phyloP scores from a whole-genome alignment of 1,284 basidiomycete genomes.

The Stereum hirsutum region DNA sequence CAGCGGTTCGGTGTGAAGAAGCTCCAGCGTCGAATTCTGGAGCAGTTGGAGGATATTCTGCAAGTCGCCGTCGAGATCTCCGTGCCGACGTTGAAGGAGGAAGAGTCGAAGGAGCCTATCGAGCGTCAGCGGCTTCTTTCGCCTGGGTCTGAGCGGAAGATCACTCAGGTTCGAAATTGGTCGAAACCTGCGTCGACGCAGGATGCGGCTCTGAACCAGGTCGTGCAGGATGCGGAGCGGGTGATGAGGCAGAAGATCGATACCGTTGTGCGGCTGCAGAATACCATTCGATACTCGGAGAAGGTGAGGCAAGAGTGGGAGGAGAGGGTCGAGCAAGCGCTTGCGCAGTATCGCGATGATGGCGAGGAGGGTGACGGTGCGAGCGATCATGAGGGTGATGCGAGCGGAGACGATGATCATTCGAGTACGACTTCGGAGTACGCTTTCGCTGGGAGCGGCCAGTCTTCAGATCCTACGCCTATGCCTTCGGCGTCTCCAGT shows the following conservation, averaged over 20 bases:
- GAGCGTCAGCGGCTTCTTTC: conserved; percentile 89
- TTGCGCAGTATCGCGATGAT: conserved; percentile 51
- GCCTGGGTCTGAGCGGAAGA: conserved; percentile 76
- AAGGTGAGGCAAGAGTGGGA: conserved; percentile 98
- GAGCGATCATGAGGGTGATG: conserved; percentile 21
- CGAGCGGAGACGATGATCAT: conserved; percentile 32
- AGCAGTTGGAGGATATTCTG: conserved; percentile 81
- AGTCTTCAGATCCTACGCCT: conserved; percentile 57
- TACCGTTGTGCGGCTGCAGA: conserved; percentile 93
- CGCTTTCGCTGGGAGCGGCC: conserved; percentile 37
- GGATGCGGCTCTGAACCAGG: conserved; percentile 75
- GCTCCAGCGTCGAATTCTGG: conserved; percentile 71
- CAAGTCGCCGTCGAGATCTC: conserved; percentile 77
- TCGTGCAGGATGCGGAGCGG: conserved; percentile 81
- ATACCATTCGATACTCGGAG: conserved; percentile 95
- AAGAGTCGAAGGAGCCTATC: conserved; percentile 84
- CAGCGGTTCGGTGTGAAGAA: conserved; percentile 76
- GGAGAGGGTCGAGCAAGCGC: conserved; percentile 66
- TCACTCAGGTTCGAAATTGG: conserved; percentile 79
- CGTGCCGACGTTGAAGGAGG: conserved; percentile 85
- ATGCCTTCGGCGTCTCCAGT: conserved; percentile 54
- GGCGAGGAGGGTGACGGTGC: conserved; percentile 24
- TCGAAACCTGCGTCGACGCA: conserved; percentile 67
- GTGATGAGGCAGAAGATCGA: conserved; percentile 92
- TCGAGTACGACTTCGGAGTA: conserved; percentile 60